Evolutionary conservation across 169 alveolate genomes (phyloP).

Genomic region (Cryptosporidium muris): DNA sequence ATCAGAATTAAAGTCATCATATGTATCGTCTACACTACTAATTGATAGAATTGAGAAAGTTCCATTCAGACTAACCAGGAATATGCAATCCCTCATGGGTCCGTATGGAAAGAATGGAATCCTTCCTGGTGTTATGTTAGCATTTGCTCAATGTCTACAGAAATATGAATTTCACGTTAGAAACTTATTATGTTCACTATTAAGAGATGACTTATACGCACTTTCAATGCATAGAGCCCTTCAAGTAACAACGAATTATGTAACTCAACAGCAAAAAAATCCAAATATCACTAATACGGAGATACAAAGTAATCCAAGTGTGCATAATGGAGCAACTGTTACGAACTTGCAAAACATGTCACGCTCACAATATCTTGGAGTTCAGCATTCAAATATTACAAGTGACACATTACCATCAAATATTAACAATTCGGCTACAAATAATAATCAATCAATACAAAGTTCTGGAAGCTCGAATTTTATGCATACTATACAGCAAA

Average conservation of each 20-base stretch:
- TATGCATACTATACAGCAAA: conserved; percentile 22
- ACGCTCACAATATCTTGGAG: not conserved
- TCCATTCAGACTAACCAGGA: conserved; percentile 83
- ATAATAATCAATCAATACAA: not conserved
- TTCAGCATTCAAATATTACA: not conserved
- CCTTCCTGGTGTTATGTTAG: conserved; percentile 83
- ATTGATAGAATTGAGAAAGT: conserved; percentile 66
- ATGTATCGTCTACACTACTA: conserved; percentile 64
- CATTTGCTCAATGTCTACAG: conserved; percentile 80
- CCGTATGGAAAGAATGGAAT: conserved; percentile 83
- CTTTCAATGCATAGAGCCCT: conserved; percentile 70
- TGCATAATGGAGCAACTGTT: no score
- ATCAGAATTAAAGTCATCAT: conserved; percentile 73
- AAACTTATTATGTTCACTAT: conserved; percentile 75
- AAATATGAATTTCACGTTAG: conserved; percentile 78
- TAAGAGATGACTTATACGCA: conserved; percentile 75
- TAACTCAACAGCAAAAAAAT: not conserved
- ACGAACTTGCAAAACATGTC: not conserved
- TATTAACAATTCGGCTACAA: not conserved
- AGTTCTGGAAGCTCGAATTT: conserved; percentile 4
- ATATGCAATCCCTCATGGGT: conserved; percentile 81
- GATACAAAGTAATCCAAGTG: no score
- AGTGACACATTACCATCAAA: not conserved
- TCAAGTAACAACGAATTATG: conserved; percentile 13
- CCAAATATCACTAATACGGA: not conserved